phyloP scores from a whole-genome alignment of 805 yeast species.

The Vanderwaltozyma verrucispora region DNA sequence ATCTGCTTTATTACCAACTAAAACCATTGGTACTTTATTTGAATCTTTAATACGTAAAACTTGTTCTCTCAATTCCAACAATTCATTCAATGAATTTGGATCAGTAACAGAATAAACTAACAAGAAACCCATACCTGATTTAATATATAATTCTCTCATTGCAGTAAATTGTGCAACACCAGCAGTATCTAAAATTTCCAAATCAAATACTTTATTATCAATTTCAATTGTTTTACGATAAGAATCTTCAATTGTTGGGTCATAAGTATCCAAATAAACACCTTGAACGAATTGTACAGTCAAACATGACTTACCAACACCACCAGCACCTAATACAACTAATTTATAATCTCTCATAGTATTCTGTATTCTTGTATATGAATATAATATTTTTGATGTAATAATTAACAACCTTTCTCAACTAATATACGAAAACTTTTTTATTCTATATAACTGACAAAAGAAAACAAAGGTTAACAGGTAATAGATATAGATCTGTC shows the following conservation, averaged over 20 bases:
- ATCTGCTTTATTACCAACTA: constrained; percentile 89
- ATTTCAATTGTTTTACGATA: constrained; percentile 81
- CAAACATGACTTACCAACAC: constrained; percentile 91
- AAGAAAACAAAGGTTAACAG: no score
- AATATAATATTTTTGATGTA: not conserved
- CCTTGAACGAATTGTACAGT: constrained; percentile 91
- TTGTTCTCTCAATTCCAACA: constrained; percentile 71
- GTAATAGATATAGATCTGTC: no score
- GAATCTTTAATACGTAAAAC: constrained; percentile 75
- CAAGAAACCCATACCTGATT: constrained; percentile 83
- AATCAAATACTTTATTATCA: constrained; percentile 76
- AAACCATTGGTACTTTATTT: constrained; percentile 69
- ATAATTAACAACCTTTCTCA: no score
- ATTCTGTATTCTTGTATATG: no score
- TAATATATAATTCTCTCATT: constrained; percentile 82
- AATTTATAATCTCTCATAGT: constrained; percentile 63
- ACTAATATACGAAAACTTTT: no score
- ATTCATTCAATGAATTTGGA: constrained; percentile 63
- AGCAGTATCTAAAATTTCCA: constrained; percentile 86
- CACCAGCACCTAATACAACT: constrained; percentile 93
- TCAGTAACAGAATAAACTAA: constrained; percentile 80
- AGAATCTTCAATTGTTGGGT: constrained; percentile 95
- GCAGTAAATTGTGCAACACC: constrained; percentile 95
- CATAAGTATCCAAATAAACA: constrained; percentile 81
- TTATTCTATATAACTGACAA: no score